A percentile compares a stretch with the other conserved stretches of the same genome.
phyloP scores from a whole-genome alignment of 1,284 basidiomycete species.

The Earliella scabrosa region DNA sequence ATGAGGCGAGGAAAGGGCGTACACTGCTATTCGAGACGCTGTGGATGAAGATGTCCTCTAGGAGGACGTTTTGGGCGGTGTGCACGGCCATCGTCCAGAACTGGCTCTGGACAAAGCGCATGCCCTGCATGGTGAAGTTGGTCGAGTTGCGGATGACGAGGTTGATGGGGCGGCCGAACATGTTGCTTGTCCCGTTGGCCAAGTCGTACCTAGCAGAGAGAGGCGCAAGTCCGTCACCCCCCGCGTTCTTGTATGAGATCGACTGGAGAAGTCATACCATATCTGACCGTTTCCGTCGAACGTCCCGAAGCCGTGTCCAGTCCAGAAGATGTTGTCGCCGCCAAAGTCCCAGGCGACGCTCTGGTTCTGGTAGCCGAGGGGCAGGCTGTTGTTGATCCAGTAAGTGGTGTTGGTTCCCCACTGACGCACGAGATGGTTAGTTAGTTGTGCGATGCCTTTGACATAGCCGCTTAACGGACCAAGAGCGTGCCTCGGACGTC shows the following conservation, averaged over 20 bases:
- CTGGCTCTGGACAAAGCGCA: constrained; percentile 6
- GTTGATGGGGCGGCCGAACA: not conserved
- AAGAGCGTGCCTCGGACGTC: constrained; percentile 1
- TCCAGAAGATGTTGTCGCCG: constrained; percentile 3
- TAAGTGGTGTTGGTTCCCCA: constrained; percentile 1
- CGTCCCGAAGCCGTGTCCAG: not conserved
- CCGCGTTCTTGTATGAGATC: not conserved
- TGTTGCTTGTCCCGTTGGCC: not conserved
- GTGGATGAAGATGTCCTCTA: not conserved
- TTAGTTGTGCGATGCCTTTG: not conserved
- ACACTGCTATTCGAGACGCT: constrained; percentile 3
- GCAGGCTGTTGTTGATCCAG: not conserved
- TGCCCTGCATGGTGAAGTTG: constrained; percentile 6
- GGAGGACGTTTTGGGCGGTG: not conserved
- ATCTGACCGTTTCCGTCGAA: constrained; percentile 2
- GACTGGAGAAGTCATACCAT: not conserved
- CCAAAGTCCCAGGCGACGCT: constrained; percentile 7
- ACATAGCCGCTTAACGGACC: too few species aligned
- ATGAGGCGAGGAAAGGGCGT: not conserved
- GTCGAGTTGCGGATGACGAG: constrained; percentile 5
- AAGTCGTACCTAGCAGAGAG: not conserved
- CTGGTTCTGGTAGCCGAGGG: constrained; percentile 2
- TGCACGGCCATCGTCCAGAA: constrained; percentile 1
- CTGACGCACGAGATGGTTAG: not conserved
- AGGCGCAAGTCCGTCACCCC: not conserved